Evolutionary conservation across 2,329 filamentous ascomycete species (phyloP).

Genomic region (Pestalotiopsis sp.): DNA sequence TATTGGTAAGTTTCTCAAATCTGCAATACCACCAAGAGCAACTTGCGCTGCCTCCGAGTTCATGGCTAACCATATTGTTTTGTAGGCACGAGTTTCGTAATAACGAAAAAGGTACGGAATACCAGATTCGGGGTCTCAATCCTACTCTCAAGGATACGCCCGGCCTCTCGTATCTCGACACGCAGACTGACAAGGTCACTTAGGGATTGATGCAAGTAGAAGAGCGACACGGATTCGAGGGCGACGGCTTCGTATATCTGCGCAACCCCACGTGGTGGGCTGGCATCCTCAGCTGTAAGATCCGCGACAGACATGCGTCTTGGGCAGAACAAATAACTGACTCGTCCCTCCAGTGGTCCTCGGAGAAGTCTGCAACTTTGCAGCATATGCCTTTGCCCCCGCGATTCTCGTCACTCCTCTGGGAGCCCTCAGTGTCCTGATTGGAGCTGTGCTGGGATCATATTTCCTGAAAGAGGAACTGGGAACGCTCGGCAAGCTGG

Average conservation of each 20-base stretch:
- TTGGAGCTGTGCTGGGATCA: slow-evolving; percentile 90
- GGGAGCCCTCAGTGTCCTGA: slow-evolving; percentile 90
- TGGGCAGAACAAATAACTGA: background rate
- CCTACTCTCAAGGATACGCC: background rate
- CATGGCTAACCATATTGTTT: slow-evolving; percentile 20
- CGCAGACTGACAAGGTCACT: slow-evolving; percentile 11
- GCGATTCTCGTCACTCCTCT: slow-evolving; percentile 98
- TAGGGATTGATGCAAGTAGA: slow-evolving; percentile 89
- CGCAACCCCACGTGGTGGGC: slow-evolving; percentile 98
- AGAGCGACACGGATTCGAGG: slow-evolving; percentile 92
- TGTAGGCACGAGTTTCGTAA: slow-evolving; percentile 92
- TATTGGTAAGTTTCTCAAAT: slow-evolving; percentile 61
- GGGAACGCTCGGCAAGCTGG: slow-evolving; percentile 88
- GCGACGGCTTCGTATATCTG: slow-evolving; percentile 92
- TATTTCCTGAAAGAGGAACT: slow-evolving; percentile 92
- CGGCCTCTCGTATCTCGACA: slow-evolving; percentile 16
- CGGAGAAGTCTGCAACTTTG: slow-evolving; percentile 96
- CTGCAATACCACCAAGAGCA: slow-evolving; percentile 4
- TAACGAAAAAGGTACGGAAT: slow-evolving; percentile 87
- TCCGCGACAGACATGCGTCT: background rate
- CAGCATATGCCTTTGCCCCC: slow-evolving; percentile 95
- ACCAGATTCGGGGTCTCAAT: slow-evolving; percentile 3
- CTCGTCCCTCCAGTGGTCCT: slow-evolving; percentile 69
- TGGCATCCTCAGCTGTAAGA: slow-evolving; percentile 84
- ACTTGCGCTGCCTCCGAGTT: slow-evolving; percentile 11